Evolutionary conservation across 2,329 filamentous ascomycete genomes (phyloP), one percentile per base, ranked within the genome.

Genomic region (Stachybotrys elegans): DNA sequence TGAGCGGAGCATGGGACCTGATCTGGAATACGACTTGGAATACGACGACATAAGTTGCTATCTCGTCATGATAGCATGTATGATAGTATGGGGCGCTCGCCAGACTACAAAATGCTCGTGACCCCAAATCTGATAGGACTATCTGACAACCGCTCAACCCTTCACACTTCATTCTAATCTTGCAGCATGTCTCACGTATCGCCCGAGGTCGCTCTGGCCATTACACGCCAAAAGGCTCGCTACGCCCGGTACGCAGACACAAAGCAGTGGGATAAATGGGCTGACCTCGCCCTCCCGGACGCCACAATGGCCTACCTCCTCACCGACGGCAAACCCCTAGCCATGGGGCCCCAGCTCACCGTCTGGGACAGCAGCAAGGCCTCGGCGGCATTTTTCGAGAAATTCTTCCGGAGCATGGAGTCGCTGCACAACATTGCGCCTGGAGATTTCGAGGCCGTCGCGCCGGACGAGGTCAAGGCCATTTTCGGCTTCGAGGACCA

Each of bases 211-310:
- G 50, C 50, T 17, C 40, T 50, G 40, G 51, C 50, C 7, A 60
- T 61, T 45, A 49, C 48, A 16, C 47, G 45, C 34, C 54, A 60
- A 47, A 61, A 59, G 43, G 48, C 52, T 9, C 53, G 52, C 11
- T 59, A 60, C 39, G 51, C 43, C 22, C 50, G 52, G 39, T 57
- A 55, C 42, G 51, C 53, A 39, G 57, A 61, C 46, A 55, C 51
- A 2, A 57, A 53, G 29, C 51, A 57, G 23, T 56, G 51, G 50
- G 47, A 57, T 25, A 48, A 48, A 13, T 56, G 52, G 25, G 54
- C 45, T 21, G 54, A 54, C 14, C 45, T 60, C 14, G 49, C 50
- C 9, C 53, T 57, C 12, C 54, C 56, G 6, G 45, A 55, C 31
- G 49, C 40, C 22, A 40, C 17, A 5, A 57, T 51, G 42, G 48